These are phyloP conservation scores for Fraxinus dipetala DNA, from an alignment of 305 asterid species.

Conservation along the genomic window DNA sequence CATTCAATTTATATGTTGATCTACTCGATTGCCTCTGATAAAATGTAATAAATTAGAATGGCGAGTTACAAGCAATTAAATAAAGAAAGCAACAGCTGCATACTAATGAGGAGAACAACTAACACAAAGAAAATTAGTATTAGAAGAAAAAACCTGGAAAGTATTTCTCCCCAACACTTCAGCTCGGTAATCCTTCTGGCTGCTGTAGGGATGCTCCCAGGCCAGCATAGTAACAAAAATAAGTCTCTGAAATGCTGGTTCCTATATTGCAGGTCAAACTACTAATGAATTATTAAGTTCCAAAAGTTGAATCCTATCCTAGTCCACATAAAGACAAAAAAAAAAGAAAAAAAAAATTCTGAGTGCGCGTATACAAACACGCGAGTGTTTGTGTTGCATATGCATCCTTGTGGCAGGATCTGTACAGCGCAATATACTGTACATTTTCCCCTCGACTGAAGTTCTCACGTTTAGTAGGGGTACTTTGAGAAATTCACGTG, in stretches of 20 bases:
- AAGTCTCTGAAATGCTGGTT: slow-evolving; percentile 81
- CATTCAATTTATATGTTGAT: not conserved
- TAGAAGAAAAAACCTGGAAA: slow-evolving; percentile 53
- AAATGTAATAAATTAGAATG: not conserved
- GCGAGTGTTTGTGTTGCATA: not conserved
- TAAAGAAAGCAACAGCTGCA: not conserved
- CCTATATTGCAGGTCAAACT: slow-evolving; percentile 45
- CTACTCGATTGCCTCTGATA: not conserved
- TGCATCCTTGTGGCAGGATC: not conserved
- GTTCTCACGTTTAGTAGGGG: not conserved
- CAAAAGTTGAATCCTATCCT: slow-evolving; percentile 11
- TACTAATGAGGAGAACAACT: slow-evolving; percentile 11
- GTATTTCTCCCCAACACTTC: slow-evolving; percentile 42
- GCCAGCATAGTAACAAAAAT: slow-evolving; percentile 88
- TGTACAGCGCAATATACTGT: not conserved
- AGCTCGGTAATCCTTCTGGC: slow-evolving; percentile 34
- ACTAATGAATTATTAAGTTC: slow-evolving; percentile 19
- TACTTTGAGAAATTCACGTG: not conserved
- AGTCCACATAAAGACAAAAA: not conserved
- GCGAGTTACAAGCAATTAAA: not conserved
- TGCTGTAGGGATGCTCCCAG: slow-evolving; percentile 85
- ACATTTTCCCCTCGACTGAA: not conserved
- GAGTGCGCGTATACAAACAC: not conserved
- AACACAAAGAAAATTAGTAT: slow-evolving; percentile 16
- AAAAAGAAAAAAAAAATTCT: not conserved